These are phyloP conservation scores for Auricularia auricula-judae DNA, from an alignment of 768 basidiomycete genomes.

Conservation along the genomic window DNA sequence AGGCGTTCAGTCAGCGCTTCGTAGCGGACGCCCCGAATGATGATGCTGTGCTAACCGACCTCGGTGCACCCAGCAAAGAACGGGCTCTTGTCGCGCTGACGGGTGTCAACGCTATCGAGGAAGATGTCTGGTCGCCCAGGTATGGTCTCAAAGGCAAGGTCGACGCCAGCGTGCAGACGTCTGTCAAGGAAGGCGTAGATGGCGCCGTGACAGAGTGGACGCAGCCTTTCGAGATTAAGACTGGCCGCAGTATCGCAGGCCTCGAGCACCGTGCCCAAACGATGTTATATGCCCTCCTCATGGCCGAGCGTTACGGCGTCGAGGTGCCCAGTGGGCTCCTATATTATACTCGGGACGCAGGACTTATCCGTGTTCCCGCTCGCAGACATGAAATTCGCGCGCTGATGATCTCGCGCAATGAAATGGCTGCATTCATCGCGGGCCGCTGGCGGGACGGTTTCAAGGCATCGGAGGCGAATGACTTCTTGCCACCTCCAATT, in stretches of 20 bases:
- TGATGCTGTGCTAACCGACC: neutral
- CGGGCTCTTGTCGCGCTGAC: slow-evolving; percentile 58
- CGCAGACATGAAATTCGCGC: slow-evolving; percentile 75
- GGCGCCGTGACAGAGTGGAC: slow-evolving; percentile 24
- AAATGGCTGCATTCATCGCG: slow-evolving; percentile 61
- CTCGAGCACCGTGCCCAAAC: slow-evolving; percentile 98
- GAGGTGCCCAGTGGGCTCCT: slow-evolving; percentile 75
- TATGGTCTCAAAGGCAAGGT: slow-evolving; percentile 95
- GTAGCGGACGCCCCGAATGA: slow-evolving; percentile 58
- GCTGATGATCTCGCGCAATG: slow-evolving; percentile 73
- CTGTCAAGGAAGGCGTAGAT: slow-evolving; percentile 37
- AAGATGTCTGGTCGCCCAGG: slow-evolving; percentile 94
- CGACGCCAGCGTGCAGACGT: slow-evolving; percentile 74
- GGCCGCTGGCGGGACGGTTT: slow-evolving; percentile 2
- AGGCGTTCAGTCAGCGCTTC: slow-evolving; percentile 55
- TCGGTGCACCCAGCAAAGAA: slow-evolving; percentile 18
- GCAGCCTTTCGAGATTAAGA: slow-evolving; percentile 93
- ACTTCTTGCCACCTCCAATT: slow-evolving; percentile 78
- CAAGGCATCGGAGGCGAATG: slow-evolving; percentile 8
- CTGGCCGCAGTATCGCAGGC: slow-evolving; percentile 62
- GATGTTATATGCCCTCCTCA: slow-evolving; percentile 87
- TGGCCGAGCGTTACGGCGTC: slow-evolving; percentile 77
- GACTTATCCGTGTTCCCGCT: slow-evolving; percentile 73
- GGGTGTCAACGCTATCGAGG: slow-evolving; percentile 78
- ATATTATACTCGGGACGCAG: slow-evolving; percentile 89